Conservation (phyloP, 495 filamentous ascomycete species). For the Entonaema liquescens region DNA sequence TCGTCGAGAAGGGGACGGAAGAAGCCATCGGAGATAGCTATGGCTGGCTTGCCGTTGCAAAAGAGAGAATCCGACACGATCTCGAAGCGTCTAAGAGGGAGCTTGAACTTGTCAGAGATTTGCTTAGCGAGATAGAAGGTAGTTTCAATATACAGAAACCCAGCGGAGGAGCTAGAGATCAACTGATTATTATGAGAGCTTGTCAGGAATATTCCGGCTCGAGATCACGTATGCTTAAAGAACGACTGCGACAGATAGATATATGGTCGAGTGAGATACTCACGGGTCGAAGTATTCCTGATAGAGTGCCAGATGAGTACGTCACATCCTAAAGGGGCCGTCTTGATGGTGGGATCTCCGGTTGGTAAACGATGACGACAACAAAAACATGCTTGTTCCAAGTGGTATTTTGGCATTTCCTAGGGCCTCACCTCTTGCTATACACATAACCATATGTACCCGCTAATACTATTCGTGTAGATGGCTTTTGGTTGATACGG, state of each 20-base stretch:
- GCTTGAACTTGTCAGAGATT: conserved; percentile 34
- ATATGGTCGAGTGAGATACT: conserved; percentile 21
- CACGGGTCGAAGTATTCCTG: conserved; percentile 26
- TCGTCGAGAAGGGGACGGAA: neutral
- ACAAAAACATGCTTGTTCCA: neutral
- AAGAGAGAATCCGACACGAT: conserved; percentile 19
- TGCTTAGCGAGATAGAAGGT: conserved; percentile 27
- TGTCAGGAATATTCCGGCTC: conserved; percentile 43
- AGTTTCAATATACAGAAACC: neutral
- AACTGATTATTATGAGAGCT: conserved; percentile 31
- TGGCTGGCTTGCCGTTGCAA: conserved; percentile 31
- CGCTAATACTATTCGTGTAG: conserved; percentile 23
- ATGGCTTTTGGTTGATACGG: conserved; percentile 34
- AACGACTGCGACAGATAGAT: conserved; percentile 37
- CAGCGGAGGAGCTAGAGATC: conserved; percentile 4
- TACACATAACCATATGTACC: neutral
- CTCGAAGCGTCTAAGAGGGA: conserved; percentile 38
- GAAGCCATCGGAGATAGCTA: neutral
- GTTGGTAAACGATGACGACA: neutral
- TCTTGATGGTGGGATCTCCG: neutral
- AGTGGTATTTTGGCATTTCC: neutral
- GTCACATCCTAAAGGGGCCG: neutral
- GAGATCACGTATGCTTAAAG: conserved; percentile 35
- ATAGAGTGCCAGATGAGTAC: conserved; percentile 41
- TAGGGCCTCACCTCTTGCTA: neutral